Evolutionary conservation across 208 protist genomes (phyloP).

Genomic region (Trypanosoma melophagium): DNA sequence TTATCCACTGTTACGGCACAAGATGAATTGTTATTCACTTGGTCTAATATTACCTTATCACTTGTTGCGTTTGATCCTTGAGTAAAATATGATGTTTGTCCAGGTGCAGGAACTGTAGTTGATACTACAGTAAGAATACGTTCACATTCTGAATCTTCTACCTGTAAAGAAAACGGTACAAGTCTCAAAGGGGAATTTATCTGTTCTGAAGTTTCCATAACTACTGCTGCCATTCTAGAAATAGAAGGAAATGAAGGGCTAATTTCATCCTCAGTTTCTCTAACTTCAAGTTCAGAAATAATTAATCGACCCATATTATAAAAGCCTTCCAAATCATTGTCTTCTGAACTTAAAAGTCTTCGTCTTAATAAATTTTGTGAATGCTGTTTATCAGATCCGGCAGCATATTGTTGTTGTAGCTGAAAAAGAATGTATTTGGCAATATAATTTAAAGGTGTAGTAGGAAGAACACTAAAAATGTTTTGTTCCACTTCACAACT

Average conservation of each 20-base stretch:
- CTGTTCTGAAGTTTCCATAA: not conserved
- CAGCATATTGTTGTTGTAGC: conserved; percentile 5
- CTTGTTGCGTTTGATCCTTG: not conserved
- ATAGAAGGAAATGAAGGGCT: not conserved
- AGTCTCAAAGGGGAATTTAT: not conserved
- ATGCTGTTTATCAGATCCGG: not conserved
- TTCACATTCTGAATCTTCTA: conserved; percentile 5
- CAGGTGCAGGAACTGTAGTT: not conserved
- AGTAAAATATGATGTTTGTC: not conserved
- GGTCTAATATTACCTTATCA: not conserved
- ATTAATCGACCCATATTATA: not conserved
- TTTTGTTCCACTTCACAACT: not conserved
- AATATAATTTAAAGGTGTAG: conserved; percentile 25
- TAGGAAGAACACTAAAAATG: conserved; percentile 22
- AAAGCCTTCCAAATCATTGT: not conserved
- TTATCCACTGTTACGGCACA: conserved; percentile 18
- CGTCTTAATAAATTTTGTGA: not conserved
- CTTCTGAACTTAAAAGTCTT: not conserved
- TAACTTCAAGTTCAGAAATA: not conserved
- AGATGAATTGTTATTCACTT: not conserved
- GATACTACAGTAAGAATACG: not conserved
- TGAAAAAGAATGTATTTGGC: conserved; percentile 26
- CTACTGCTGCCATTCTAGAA: not conserved
- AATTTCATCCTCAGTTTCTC: not conserved
- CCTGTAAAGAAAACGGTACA: not conserved